Evolutionary conservation across 768 basidiomycete species (phyloP).

Genomic region (Xerocomellus dryophilus): DNA sequence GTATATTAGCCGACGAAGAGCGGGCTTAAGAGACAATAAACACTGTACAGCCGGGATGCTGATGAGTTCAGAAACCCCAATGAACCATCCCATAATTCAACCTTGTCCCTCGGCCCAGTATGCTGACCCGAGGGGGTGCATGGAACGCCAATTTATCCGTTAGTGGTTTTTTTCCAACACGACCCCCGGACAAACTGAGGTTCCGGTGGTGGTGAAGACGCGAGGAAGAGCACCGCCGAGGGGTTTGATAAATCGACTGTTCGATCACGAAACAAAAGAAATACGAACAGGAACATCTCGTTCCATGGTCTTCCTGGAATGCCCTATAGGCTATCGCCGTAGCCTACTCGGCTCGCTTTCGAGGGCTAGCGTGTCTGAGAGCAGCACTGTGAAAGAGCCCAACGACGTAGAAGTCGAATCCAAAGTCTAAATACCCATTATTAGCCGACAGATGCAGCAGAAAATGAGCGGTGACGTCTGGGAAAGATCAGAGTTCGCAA

Average conservation of each 20-base stretch:
- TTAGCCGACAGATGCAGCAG: neutral
- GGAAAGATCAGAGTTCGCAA: neutral
- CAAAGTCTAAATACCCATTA: neutral
- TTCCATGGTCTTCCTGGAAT: neutral
- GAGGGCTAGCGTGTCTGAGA: neutral
- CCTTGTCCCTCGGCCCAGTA: neutral
- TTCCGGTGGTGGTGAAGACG: neutral
- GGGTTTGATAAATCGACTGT: neutral
- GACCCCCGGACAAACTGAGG: constrained; percentile 2
- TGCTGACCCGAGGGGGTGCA: neutral
- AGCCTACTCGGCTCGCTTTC: neutral
- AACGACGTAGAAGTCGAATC: neutral
- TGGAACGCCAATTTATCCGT: neutral
- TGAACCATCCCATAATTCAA: neutral
- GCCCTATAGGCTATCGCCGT: neutral
- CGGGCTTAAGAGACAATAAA: constrained; percentile 51
- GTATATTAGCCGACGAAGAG: constrained; percentile 11
- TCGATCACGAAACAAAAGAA: neutral
- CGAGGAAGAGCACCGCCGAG: neutral
- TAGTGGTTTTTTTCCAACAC: neutral
- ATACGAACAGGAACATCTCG: neutral
- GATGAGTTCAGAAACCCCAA: neutral
- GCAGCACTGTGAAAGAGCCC: neutral
- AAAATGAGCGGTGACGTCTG: neutral
- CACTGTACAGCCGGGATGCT: constrained; percentile 26